phyloP scores from a whole-genome alignment of 768 basidiomycete species.

The Crucibulum laeve region DNA sequence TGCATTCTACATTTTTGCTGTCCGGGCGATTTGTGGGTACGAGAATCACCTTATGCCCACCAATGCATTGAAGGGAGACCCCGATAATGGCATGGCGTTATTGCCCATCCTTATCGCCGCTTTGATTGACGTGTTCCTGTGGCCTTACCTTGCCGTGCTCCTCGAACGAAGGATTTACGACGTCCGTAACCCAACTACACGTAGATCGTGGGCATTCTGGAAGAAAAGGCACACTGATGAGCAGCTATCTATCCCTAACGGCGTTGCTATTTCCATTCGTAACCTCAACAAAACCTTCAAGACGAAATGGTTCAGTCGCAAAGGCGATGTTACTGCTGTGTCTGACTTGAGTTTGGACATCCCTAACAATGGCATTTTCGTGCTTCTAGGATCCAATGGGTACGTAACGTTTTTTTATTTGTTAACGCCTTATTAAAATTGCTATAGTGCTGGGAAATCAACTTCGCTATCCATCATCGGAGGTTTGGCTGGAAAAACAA shows the following conservation, averaged over 20 bases:
- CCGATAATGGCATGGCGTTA: constrained; percentile 49
- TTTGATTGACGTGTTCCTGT: constrained; percentile 69
- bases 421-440: constrained; percentile 2
- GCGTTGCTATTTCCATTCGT: constrained; percentile 56
- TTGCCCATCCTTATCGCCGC: constrained; percentile 61
- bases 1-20: constrained; percentile 69
- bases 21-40: constrained; percentile 63
- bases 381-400: constrained; percentile 74
- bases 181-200: constrained; percentile 31
- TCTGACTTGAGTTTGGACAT: constrained; percentile 63
- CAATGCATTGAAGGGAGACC: constrained; percentile 52
- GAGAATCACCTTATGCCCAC: constrained; percentile 57
- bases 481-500: constrained; percentile 53
- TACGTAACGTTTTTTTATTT: constrained; percentile 14
- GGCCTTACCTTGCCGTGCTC: constrained; percentile 62
- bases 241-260: constrained; percentile 22
- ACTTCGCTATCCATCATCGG: constrained; percentile 67
- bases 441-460: constrained; percentile 68
- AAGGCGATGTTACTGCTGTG: constrained; percentile 55
- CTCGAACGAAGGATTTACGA: constrained; percentile 63
- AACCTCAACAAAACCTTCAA: constrained; percentile 58
- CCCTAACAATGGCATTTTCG: constrained; percentile 72
- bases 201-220: constrained; percentile 30
- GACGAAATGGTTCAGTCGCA: constrained; percentile 39
- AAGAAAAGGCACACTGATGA: constrained; percentile 13